Base-by-base conservation (phyloP, 768 basidiomycete species). In the Tylopilus plumbeoviolaceoides region DNA sequence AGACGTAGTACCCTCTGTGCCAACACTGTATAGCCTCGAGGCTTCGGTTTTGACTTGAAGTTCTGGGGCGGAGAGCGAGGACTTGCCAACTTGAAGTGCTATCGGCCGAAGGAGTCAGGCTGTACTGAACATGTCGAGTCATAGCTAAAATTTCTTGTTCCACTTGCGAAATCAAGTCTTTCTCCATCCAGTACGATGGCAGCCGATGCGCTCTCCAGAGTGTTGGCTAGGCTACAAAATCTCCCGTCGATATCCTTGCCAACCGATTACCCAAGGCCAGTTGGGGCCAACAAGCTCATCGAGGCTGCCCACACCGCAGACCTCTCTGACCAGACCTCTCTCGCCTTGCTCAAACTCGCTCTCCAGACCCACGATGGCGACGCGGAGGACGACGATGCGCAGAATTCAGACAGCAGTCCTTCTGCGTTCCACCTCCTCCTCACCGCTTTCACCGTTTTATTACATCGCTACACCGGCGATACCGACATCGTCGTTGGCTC, bases 401-500 rank as follows among this genome's bases (percentile, higher is more conserved):
- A 69, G 14, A 63, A 65, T 9, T 46, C 61, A 17, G 58, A 56
- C 51, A 75, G 68, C 40, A 70, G 79, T 40, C 85, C 94, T 4
- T 90, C 95, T 3, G 87, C 89, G 0, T 98, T 95, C 67, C 93
- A 98, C 63, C 77, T 98, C 23, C 81, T 98, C 42, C 78, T 98
- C 40, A 82, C 97, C n/a, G 87, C 95, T 0, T 97, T 99, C 72
- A 80, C 83, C 11, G 87, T 95, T 20, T 77, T 98, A 46, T 75
- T 99, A 12, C 93, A 98, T 72, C 80, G 95, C 39, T 97, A 93
- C 72, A 98, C 97, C 0, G 95, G 91, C 38, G 97, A 99, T 67
- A 94, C 85, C 25, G 93, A 97, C 62, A 78, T 99, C 56, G 79
- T 97, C 53, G 87, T 99, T 63, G 93, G 89, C 33, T 91, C 90